Evolutionary conservation across 768 basidiomycete genomes (phyloP).

Genomic region (Psilocybe tampanensis): DNA sequence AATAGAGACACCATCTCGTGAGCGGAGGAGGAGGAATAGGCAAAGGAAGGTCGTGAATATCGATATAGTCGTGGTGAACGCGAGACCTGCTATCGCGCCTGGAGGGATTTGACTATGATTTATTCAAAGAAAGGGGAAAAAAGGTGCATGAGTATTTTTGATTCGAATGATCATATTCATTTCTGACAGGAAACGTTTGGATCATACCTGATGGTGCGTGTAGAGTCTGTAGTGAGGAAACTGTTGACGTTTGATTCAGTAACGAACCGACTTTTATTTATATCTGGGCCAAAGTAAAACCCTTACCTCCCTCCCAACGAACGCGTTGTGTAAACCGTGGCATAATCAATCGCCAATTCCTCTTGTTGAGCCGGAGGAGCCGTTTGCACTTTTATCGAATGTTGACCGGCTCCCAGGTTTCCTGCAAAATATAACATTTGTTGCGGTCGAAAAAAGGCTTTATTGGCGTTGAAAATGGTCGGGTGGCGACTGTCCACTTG

Average conservation of each 20-base stretch:
- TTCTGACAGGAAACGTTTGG: neutral
- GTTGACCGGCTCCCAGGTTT: slow-evolving; percentile 27
- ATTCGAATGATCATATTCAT: too few relatives aligned
- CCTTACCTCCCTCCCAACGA: slow-evolving; percentile 20
- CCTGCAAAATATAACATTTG: slow-evolving; percentile 32
- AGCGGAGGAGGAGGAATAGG: slow-evolving; percentile 10
- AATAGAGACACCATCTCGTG: neutral
- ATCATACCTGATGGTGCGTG: neutral
- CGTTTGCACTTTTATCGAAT: slow-evolving; percentile 20
- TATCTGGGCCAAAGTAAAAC: neutral
- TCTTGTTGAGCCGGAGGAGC: slow-evolving; percentile 7
- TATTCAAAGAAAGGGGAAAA: too few relatives aligned
- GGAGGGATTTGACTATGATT: slow-evolving; percentile 2
- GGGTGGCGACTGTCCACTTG: slow-evolving; percentile 26
- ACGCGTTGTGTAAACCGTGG: slow-evolving; percentile 18
- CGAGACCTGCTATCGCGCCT: slow-evolving; percentile 11
- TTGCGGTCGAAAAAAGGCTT: slow-evolving; percentile 23
- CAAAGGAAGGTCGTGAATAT: slow-evolving; percentile 2
- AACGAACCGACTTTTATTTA: too few relatives aligned
- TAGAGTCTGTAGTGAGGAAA: neutral
- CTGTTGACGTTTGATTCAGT: neutral
- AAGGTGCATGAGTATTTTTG: neutral
- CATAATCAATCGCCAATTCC: slow-evolving; percentile 27
- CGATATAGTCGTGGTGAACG: slow-evolving; percentile 8
- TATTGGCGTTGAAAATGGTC: slow-evolving; percentile 20